Evolutionary conservation across 2,329 filamentous ascomycete genomes (phyloP).

Genomic region (Stromatinia cepivora): DNA sequence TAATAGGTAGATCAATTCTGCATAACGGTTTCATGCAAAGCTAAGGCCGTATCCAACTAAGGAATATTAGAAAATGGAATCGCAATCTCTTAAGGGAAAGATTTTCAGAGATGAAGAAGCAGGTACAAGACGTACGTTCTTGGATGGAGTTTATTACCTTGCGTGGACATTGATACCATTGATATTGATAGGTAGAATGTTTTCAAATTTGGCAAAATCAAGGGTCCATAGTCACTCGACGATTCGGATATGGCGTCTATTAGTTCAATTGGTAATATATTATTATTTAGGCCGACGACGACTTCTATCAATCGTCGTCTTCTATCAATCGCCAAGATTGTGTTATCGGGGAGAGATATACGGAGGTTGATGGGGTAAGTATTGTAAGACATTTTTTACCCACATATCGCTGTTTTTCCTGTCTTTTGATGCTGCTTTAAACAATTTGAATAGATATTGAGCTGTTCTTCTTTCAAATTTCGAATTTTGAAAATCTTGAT

Average conservation of each 20-base stretch:
- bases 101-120: background rate
- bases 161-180: background rate
- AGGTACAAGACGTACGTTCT: background rate
- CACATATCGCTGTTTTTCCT: too few species aligned
- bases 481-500: too few species aligned
- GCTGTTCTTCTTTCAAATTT: too few species aligned
- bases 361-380: too few species aligned
- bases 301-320: slow-evolving; percentile 14
- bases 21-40: background rate
- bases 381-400: too few species aligned
- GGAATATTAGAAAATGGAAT: background rate
- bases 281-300: background rate
- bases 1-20: background rate
- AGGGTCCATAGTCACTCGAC: background rate
- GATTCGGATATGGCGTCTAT: background rate
- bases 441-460: too few species aligned
- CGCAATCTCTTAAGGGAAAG: background rate
- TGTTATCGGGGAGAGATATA: slow-evolving; percentile 20
- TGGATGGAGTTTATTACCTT: background rate
- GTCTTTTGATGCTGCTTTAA: too few species aligned
- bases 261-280: background rate
- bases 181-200: slow-evolving; percentile 1
- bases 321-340: slow-evolving; percentile 20
- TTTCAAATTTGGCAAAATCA: background rate
- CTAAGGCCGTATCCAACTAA: background rate